A percentile compares a stretch with the other conserved stretches of the same genome.
phyloP scores from a whole-genome alignment of 371 early-diverging fungal genomes.

The Entomophthora muscae region DNA sequence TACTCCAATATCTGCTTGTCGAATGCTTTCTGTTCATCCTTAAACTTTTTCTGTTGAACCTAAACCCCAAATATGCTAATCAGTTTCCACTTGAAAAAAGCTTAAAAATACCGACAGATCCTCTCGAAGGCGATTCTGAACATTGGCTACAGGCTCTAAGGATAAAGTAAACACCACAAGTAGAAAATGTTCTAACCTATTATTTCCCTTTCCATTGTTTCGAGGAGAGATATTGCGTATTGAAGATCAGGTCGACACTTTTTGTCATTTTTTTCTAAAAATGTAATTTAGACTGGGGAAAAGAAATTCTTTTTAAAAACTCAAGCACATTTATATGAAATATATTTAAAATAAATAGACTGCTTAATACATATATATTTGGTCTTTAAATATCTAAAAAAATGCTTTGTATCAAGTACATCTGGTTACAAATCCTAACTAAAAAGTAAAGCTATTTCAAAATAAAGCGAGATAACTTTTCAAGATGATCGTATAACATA shows the following conservation, averaged over 20 bases:
- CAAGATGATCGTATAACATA: too few relatives aligned
- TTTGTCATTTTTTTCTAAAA: background rate
- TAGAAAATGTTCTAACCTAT: background rate
- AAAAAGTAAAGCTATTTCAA: too few relatives aligned
- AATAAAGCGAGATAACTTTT: too few relatives aligned
- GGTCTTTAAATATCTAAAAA: too few relatives aligned
- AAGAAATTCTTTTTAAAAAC: too few relatives aligned
- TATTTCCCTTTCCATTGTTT: background rate
- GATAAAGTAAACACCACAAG: background rate
- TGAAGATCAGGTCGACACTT: background rate
- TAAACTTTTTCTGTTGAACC: background rate
- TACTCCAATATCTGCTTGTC: background rate
- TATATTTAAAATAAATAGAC: too few relatives aligned
- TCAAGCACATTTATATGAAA: too few relatives aligned
- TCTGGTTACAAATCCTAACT: too few relatives aligned
- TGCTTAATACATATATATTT: too few relatives aligned
- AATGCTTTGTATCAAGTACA: too few relatives aligned
- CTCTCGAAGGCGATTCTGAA: background rate
- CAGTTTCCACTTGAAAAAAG: background rate
- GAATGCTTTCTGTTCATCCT: background rate
- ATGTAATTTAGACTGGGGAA: background rate
- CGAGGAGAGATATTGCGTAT: background rate
- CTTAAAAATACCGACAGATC: background rate
- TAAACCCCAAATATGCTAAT: too few relatives aligned
- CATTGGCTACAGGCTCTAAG: background rate